Conservation (phyloP, 805 yeast genomes). For the Yarrowia divulgata region DNA sequence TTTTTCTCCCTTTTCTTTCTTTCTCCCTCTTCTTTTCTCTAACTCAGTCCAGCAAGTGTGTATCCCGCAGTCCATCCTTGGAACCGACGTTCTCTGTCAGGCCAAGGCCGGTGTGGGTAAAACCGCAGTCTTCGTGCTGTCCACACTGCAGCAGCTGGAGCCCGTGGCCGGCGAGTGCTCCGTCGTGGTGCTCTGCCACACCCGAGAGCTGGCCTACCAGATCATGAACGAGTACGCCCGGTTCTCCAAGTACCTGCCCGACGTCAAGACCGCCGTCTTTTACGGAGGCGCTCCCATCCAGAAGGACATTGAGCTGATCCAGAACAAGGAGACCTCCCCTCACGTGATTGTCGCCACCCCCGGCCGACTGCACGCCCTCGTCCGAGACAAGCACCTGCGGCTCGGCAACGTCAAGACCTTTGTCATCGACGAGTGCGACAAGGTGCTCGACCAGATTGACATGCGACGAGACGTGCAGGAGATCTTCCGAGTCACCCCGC, state of each 20-base stretch:
- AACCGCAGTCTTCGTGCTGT: slow-evolving; percentile 95
- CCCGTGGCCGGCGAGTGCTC: slow-evolving; percentile 97
- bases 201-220: slow-evolving; percentile 98
- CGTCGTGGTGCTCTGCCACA: slow-evolving; percentile 94
- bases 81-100: slow-evolving; percentile 97
- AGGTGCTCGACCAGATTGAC: slow-evolving; percentile 86
- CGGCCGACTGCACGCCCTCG: slow-evolving; percentile 94
- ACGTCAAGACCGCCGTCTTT: slow-evolving; percentile 93
- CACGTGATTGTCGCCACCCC: slow-evolving; percentile 98
- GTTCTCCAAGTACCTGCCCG: slow-evolving; percentile 98
- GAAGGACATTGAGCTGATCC: slow-evolving; percentile 85
- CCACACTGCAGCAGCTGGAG: slow-evolving; percentile 95
- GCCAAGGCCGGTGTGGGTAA: slow-evolving; percentile 99
- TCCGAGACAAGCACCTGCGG: slow-evolving; percentile 87
- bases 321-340: slow-evolving; percentile 92
- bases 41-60: slow-evolving; percentile 91
- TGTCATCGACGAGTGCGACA: slow-evolving; percentile 98
- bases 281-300: slow-evolving; percentile 92
- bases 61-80: slow-evolving; percentile 96
- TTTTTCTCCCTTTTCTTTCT: too few relatives aligned
- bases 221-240: slow-evolving; percentile 96
- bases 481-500: slow-evolving; percentile 96
- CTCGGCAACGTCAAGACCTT: slow-evolving; percentile 90
- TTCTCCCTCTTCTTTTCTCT: too few relatives aligned
- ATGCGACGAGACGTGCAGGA: slow-evolving; percentile 99